Evolutionary conservation across 1,284 basidiomycete species (phyloP).

Genomic region (Earliella scabrosa): DNA sequence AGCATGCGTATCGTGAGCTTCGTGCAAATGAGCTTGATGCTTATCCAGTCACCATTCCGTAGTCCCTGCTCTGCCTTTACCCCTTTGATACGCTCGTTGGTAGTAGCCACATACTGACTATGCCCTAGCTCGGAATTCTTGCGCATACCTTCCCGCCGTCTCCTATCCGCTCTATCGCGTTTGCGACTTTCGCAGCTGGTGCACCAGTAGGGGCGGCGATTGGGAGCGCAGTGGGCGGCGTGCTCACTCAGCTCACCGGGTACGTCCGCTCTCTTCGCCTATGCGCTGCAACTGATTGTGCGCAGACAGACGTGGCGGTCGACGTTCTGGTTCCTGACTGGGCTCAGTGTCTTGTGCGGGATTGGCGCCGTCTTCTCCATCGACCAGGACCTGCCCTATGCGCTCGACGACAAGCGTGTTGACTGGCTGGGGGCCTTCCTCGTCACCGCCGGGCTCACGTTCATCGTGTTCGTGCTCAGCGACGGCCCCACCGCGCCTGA

Average conservation of each 20-base stretch:
- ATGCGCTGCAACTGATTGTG: slow-evolving; percentile 14
- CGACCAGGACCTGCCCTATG: slow-evolving; percentile 46
- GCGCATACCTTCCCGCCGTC: slow-evolving; percentile 77
- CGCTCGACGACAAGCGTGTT: slow-evolving; percentile 46
- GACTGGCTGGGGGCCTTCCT: slow-evolving; percentile 78
- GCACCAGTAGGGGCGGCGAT: slow-evolving; percentile 80
- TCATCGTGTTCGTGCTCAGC: slow-evolving; percentile 82
- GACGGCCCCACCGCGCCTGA: slow-evolving; percentile 72
- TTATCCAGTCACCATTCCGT: too few species aligned
- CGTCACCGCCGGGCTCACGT: slow-evolving; percentile 74
- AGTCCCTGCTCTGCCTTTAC: too few species aligned
- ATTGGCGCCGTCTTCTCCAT: slow-evolving; percentile 48
- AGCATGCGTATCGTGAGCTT: too few species aligned
- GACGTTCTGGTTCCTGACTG: slow-evolving; percentile 58
- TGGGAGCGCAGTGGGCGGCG: slow-evolving; percentile 70
- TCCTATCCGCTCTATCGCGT: slow-evolving; percentile 68
- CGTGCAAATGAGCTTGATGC: too few species aligned
- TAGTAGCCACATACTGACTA: background rate
- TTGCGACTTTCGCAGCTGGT: slow-evolving; percentile 79
- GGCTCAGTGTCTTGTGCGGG: slow-evolving; percentile 44
- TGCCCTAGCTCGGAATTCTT: slow-evolving; percentile 70
- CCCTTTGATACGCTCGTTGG: background rate
- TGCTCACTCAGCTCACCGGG: slow-evolving; percentile 69
- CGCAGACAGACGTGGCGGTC: slow-evolving; percentile 54
- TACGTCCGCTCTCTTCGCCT: slow-evolving; percentile 24